Conservation (phyloP, 2,329 filamentous ascomycete species). For the Fusarium penzigii region DNA sequence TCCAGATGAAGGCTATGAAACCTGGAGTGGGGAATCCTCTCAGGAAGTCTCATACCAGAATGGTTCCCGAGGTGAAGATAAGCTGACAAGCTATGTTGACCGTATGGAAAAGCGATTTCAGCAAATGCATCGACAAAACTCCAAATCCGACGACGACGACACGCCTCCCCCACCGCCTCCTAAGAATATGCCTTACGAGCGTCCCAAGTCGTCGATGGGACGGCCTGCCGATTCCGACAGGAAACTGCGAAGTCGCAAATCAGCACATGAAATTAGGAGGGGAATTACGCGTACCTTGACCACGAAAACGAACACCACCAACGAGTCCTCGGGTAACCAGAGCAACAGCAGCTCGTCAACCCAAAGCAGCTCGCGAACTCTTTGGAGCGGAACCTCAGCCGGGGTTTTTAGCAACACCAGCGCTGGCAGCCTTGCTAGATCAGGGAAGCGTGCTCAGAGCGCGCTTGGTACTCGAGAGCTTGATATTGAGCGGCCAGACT, state of each 20-base stretch:
- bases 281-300: slow-evolving; percentile 79
- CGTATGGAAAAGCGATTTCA: slow-evolving; percentile 85
- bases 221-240: slow-evolving; percentile 41
- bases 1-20: slow-evolving; percentile 63
- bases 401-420: slow-evolving; percentile 92
- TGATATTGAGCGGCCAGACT: slow-evolving; percentile 58
- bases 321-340: slow-evolving; percentile 70
- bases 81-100: slow-evolving; percentile 83
- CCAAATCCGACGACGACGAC: slow-evolving; percentile 43
- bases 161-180: slow-evolving; percentile 63
- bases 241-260: slow-evolving; percentile 66
- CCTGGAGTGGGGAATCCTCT: slow-evolving; percentile 56
- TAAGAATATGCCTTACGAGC: slow-evolving; percentile 51
- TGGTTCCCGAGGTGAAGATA: slow-evolving; percentile 47
- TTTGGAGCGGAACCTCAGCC: slow-evolving; percentile 94
- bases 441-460: slow-evolving; percentile 66
- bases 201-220: slow-evolving; percentile 62
- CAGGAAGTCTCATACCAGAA: slow-evolving; percentile 46
- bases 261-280: slow-evolving; percentile 74
- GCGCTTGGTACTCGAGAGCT: slow-evolving; percentile 62
- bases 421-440: slow-evolving; percentile 86
- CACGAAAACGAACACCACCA: slow-evolving; percentile 83
- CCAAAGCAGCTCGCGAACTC: slow-evolving; percentile 75
- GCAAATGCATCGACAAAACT: slow-evolving; percentile 65
- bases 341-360: slow-evolving; percentile 75